phyloP scores from a whole-genome alignment of 805 yeast genomes.

The Ogataea pignaliae region DNA sequence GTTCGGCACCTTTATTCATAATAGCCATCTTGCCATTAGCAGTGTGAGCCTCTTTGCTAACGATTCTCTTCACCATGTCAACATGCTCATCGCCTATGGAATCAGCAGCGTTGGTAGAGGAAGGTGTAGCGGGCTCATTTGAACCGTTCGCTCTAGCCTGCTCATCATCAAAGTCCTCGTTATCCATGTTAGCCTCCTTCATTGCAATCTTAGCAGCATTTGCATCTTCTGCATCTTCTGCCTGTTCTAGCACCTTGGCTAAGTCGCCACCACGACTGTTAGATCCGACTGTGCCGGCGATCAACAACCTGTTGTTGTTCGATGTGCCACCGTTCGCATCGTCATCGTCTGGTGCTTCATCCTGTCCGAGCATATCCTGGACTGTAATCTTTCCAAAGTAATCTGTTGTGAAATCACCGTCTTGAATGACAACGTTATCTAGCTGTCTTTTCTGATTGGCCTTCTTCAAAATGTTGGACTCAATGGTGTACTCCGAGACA shows the following conservation, averaged over 20 bases:
- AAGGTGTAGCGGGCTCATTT: constrained; percentile 21
- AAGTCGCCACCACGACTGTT: constrained; percentile 26
- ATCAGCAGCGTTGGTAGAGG: constrained; percentile 13
- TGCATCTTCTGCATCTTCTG: constrained; percentile 91
- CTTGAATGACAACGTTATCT: constrained; percentile 94
- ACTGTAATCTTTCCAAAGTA: constrained; percentile 86
- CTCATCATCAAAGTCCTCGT: constrained; percentile 73
- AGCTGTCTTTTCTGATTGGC: constrained; percentile 93
- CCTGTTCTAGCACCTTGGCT: constrained; percentile 64
- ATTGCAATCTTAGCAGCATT: constrained; percentile 87
- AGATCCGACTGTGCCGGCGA: constrained; percentile 4
- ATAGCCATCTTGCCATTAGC: constrained; percentile 1
- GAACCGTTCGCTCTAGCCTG: constrained; percentile 15
- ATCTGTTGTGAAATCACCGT: constrained; percentile 97
- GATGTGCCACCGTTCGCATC: constrained; percentile 15
- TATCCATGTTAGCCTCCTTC: constrained; percentile 79
- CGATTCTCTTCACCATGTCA: constrained; percentile 19
- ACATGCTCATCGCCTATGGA: constrained; percentile 27
- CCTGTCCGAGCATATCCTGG: constrained; percentile 74
- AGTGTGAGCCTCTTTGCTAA: constrained; percentile 9
- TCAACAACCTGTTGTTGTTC: constrained; percentile 21
- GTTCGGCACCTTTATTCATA: not conserved
- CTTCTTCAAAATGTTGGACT: constrained; percentile 86
- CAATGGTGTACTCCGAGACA: constrained; percentile 94
- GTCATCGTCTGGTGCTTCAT: constrained; percentile 29